Evolutionary conservation across 805 yeast species (phyloP).

Genomic region (Kregervanrija pseudodelftensis): DNA sequence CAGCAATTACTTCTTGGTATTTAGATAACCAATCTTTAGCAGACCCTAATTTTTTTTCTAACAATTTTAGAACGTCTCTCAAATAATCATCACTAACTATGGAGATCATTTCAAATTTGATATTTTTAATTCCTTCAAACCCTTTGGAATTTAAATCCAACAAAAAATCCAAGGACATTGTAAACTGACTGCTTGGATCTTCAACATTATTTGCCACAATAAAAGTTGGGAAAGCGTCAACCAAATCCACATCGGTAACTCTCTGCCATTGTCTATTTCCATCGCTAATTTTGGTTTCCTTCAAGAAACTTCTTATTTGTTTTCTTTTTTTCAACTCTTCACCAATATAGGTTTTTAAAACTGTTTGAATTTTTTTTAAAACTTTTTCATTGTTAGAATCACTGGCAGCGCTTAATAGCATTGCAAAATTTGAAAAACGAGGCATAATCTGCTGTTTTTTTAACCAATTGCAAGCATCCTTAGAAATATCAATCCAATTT

Average conservation of each 20-base stretch:
- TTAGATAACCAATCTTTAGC: constrained; percentile 46
- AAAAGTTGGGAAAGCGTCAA: constrained; percentile 47
- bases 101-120: constrained; percentile 31
- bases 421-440: constrained; percentile 41
- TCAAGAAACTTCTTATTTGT: constrained; percentile 23
- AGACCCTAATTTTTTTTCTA: constrained; percentile 37
- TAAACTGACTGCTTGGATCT: constrained; percentile 23
- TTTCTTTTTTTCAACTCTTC: constrained; percentile 39
- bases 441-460: constrained; percentile 42
- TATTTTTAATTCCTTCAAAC: not conserved
- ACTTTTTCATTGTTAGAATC: constrained; percentile 34
- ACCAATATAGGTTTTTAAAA: constrained; percentile 29
- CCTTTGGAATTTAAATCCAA: constrained; percentile 13
- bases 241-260: constrained; percentile 48
- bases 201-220: constrained; percentile 28
- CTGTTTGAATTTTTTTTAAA: constrained; percentile 26
- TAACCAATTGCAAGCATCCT: constrained; percentile 47
- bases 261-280: constrained; percentile 24
- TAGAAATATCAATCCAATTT: constrained; percentile 46
- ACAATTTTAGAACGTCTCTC: constrained; percentile 27
- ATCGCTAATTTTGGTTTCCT: constrained; percentile 11
- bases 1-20: constrained; percentile 34
- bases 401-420: constrained; percentile 41
- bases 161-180: constrained; percentile 29
- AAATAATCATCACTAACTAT: constrained; percentile 49